Conservation (phyloP, 2,329 filamentous ascomycete genomes). For the Plectosphaerella cucumerina region DNA sequence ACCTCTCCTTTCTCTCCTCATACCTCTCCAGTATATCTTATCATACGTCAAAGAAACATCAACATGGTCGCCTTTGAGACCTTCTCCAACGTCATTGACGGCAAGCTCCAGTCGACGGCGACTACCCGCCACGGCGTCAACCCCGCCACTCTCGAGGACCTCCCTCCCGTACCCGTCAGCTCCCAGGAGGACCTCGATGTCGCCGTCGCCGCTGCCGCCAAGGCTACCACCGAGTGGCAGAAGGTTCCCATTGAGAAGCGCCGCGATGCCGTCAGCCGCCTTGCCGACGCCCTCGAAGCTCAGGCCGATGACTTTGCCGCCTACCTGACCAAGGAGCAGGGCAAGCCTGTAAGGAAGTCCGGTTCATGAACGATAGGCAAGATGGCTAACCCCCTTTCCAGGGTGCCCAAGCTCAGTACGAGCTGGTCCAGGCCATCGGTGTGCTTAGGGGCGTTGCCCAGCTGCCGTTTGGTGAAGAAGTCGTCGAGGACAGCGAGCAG, state of each 20-base stretch:
- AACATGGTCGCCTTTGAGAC: slow-evolving; percentile 35
- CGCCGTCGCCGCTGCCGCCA: slow-evolving; percentile 42
- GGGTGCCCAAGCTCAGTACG: slow-evolving; percentile 6
- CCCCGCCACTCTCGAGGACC: slow-evolving; percentile 42
- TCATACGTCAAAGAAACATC: slow-evolving; percentile 6
- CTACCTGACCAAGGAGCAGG: slow-evolving; percentile 15
- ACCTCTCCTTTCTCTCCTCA: not conserved
- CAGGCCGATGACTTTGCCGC: slow-evolving; percentile 7
- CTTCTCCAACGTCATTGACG: slow-evolving; percentile 46
- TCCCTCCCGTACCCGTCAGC: slow-evolving; percentile 45
- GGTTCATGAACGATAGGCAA: not conserved
- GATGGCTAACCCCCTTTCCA: not conserved
- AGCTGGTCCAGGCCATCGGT: slow-evolving; percentile 7
- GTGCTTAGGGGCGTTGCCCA: slow-evolving; percentile 6
- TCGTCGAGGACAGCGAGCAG: slow-evolving; percentile 18
- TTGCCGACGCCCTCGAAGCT: slow-evolving; percentile 14
- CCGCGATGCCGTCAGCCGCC: slow-evolving; percentile 14
- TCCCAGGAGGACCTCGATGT: slow-evolving; percentile 44
- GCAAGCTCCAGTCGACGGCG: slow-evolving; percentile 36
- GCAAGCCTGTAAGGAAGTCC: slow-evolving; percentile 13
- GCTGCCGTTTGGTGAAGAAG: slow-evolving; percentile 9
- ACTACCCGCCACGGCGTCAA: slow-evolving; percentile 45
- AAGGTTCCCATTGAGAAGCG: slow-evolving; percentile 26
- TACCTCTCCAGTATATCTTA: not conserved
- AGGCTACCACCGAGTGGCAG: slow-evolving; percentile 43